Conservation (phyloP, 306 rosid genomes). For the Rosa rugosa region DNA sequence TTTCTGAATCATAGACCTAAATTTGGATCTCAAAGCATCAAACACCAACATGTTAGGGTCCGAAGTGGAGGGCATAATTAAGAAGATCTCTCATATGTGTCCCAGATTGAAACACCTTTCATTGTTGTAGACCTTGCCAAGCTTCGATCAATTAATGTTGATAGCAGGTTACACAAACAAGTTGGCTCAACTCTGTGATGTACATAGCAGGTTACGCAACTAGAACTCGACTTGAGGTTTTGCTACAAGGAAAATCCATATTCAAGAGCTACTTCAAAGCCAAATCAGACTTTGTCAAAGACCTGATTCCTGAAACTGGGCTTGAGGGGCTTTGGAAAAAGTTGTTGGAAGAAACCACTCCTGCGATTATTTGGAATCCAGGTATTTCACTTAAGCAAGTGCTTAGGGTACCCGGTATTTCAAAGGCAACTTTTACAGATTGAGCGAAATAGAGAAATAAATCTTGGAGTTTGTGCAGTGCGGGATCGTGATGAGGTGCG, state of each 20-base stretch:
- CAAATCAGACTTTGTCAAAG: slow-evolving; percentile 68
- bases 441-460: slow-evolving; percentile 16
- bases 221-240: slow-evolving; percentile 55
- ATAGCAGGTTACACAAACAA: slow-evolving; percentile 41
- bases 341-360: slow-evolving; percentile 44
- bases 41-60: slow-evolving; percentile 41
- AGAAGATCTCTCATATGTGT: slow-evolving; percentile 30
- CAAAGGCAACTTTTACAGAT: slow-evolving; percentile 62
- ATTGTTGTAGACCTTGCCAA: slow-evolving; percentile 23
- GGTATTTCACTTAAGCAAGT: slow-evolving; percentile 36
- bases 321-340: slow-evolving; percentile 74
- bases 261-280: slow-evolving; percentile 80
- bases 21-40: slow-evolving; percentile 31
- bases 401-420: slow-evolving; percentile 77
- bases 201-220: slow-evolving; percentile 64
- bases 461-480: no score
- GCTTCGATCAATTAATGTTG: slow-evolving; percentile 17
- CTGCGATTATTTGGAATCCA: slow-evolving; percentile 57
- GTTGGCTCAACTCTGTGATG: slow-evolving; percentile 72
- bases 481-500: no score
- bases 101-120: slow-evolving; percentile 24
- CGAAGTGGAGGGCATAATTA: slow-evolving; percentile 38
- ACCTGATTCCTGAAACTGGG: slow-evolving; percentile 52
- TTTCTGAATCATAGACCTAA: slow-evolving; percentile 31
- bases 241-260: slow-evolving; percentile 58